A percentile compares a stretch with the other conserved stretches of the same genome.
phyloP scores from a whole-genome alignment of 352 stramenopile species.

The Pythium aquatile region DNA sequence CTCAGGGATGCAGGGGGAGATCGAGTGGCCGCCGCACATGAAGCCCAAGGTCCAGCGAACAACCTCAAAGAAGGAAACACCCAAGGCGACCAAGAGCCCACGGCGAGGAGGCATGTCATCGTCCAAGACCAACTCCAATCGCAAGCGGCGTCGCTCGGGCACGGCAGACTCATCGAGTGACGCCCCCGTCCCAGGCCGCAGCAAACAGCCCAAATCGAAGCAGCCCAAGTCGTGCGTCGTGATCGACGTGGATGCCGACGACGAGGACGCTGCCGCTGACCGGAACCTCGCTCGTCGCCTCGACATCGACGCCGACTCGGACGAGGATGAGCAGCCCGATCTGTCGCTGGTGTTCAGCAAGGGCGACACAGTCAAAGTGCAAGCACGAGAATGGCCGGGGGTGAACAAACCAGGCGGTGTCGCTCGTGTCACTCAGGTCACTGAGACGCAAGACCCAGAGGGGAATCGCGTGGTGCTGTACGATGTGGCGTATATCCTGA shows the following conservation, averaged over 20 bases:
- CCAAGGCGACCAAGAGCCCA: conserved; percentile 28
- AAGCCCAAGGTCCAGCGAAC: conserved; percentile 7
- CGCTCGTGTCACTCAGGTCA: conserved; percentile 48
- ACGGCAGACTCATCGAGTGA: not conserved
- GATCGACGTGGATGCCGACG: not conserved
- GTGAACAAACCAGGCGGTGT: conserved; percentile 76
- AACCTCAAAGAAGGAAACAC: not conserved
- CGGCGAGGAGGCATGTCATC: conserved; percentile 37
- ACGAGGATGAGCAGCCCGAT: conserved; percentile 21
- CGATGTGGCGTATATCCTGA: conserved; percentile 66
- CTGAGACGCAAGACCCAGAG: conserved; percentile 21
- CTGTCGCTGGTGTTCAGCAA: conserved; percentile 42
- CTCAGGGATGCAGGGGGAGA: conserved; percentile 56
- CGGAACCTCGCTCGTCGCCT: conserved; percentile 30
- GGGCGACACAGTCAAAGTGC: conserved; percentile 55
- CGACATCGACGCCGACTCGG: conserved; percentile 47
- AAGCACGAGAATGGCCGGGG: conserved; percentile 50
- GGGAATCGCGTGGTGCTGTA: conserved; percentile 37
- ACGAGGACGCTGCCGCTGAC: conserved; percentile 6
- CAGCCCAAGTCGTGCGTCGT: conserved; percentile 21
- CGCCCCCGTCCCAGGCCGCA: not conserved
- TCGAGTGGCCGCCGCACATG: conserved; percentile 68
- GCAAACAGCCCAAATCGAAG: not conserved
- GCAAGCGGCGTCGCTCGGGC: conserved; percentile 34
- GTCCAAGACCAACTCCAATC: conserved; percentile 46